These are phyloP conservation scores for Acer saccharum DNA, from an alignment of 345 rosid genomes.

Conservation along the genomic window DNA sequence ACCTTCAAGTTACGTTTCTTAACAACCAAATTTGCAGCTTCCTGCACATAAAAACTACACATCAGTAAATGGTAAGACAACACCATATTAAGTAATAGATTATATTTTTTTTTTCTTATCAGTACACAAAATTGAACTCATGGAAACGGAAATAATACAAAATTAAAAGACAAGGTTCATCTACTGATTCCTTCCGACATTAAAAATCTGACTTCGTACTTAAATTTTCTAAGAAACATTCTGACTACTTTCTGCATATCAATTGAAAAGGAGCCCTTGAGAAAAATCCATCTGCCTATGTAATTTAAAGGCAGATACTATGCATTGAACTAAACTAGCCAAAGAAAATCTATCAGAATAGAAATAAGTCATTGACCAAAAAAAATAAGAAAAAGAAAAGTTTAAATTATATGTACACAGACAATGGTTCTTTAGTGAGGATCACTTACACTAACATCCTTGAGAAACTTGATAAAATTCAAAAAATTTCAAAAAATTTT, in stretches of 20 bases:
- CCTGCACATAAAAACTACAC: constrained; percentile 43
- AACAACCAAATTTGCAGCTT: constrained; percentile 66
- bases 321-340: background rate
- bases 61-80: constrained; percentile 4
- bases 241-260: background rate
- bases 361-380: background rate
- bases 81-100: background rate
- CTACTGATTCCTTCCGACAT: no score
- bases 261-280: background rate
- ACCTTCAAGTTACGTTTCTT: constrained; percentile 70
- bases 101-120: background rate
- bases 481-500: background rate
- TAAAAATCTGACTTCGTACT: background rate
- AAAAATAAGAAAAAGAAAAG: no score
- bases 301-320: background rate
- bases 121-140: background rate
- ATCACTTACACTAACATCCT: background rate
- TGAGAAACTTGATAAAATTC: background rate
- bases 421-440: background rate
- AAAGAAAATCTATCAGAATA: background rate
- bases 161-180: no score
- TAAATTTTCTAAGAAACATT: background rate
- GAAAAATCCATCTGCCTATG: background rate
- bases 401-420: background rate
- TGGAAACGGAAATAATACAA: background rate